These are phyloP conservation scores for Fusarium bactridioides DNA, from an alignment of 2,329 filamentous ascomycete species.

Conservation along the genomic window DNA sequence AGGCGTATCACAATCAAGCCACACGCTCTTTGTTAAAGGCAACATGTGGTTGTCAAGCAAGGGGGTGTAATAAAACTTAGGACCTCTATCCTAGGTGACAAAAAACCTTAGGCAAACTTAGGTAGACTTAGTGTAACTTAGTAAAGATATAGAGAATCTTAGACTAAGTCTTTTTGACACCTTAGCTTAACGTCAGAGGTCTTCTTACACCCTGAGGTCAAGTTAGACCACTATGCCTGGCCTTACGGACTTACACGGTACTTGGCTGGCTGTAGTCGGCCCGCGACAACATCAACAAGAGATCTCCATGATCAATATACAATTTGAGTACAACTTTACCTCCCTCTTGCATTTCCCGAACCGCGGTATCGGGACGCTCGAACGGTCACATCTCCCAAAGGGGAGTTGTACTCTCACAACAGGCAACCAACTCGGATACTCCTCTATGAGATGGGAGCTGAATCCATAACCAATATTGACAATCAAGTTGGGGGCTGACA, in stretches of 20 bases:
- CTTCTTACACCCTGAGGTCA: not conserved
- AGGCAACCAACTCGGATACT: constrained; percentile 16
- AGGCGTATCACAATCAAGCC: constrained; percentile 14
- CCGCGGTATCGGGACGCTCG: constrained; percentile 26
- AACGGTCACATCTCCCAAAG: constrained; percentile 21
- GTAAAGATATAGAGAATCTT: no score
- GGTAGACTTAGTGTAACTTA: no score
- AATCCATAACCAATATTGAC: not conserved
- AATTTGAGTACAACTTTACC: constrained; percentile 14
- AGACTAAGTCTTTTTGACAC: no score
- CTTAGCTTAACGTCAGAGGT: no score
- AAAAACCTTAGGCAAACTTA: no score
- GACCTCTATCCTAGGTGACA: no score
- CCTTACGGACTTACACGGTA: not conserved
- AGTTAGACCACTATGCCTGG: not conserved
- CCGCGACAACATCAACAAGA: constrained; percentile 13
- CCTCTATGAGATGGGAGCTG: not conserved
- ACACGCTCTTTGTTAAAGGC: not conserved
- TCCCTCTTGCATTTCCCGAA: constrained; percentile 24
- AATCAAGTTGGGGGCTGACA: constrained; percentile 4
- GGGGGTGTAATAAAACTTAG: no score
- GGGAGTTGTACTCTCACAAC: not conserved
- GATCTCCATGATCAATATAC: not conserved
- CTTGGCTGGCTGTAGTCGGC: constrained; percentile 18
- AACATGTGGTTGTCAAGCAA: not conserved